Evolutionary conservation across 129 eudicot species (phyloP).

Genomic region (Dittrichia graveolens): DNA sequence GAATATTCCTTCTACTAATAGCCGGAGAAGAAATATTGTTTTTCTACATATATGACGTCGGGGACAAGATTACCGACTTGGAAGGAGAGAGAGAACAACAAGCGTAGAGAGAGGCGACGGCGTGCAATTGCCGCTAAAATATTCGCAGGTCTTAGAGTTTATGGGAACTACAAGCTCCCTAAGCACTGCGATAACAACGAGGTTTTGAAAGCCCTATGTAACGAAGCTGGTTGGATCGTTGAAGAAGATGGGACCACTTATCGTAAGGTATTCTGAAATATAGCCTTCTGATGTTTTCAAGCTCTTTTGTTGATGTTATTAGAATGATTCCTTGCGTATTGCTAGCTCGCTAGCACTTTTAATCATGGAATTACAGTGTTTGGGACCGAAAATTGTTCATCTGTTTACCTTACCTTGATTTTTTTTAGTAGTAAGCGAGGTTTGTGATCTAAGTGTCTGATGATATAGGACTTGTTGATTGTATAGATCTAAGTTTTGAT

Average conservation of each 20-base stretch:
- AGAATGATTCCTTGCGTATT: not conserved
- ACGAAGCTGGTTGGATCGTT: slow-evolving; percentile 98
- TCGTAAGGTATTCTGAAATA: slow-evolving; percentile 53
- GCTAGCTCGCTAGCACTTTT: not conserved
- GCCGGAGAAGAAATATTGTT: not conserved
- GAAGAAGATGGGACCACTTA: slow-evolving; percentile 98
- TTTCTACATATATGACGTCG: slow-evolving; percentile 55
- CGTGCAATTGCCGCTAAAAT: slow-evolving; percentile 98
- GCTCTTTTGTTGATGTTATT: not conserved
- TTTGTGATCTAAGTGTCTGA: not conserved
- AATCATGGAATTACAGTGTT: not conserved
- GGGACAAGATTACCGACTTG: slow-evolving; percentile 92
- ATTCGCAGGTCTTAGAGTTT: slow-evolving; percentile 81
- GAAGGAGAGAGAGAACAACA: slow-evolving; percentile 97
- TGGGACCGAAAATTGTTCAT: not conserved
- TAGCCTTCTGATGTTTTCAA: not conserved
- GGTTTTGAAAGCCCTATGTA: slow-evolving; percentile 81
- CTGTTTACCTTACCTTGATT: not conserved
- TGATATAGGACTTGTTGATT: not conserved
- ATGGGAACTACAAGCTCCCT: slow-evolving; percentile 87
- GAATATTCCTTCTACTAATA: not conserved
- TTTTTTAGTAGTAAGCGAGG: not conserved
- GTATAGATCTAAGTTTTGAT: slow-evolving; percentile 16
- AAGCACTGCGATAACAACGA: slow-evolving; percentile 98
- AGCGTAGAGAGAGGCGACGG: slow-evolving; percentile 86